phyloP scores from a whole-genome alignment of 176 grass and related monocot genomes.

The Typha latifolia region DNA sequence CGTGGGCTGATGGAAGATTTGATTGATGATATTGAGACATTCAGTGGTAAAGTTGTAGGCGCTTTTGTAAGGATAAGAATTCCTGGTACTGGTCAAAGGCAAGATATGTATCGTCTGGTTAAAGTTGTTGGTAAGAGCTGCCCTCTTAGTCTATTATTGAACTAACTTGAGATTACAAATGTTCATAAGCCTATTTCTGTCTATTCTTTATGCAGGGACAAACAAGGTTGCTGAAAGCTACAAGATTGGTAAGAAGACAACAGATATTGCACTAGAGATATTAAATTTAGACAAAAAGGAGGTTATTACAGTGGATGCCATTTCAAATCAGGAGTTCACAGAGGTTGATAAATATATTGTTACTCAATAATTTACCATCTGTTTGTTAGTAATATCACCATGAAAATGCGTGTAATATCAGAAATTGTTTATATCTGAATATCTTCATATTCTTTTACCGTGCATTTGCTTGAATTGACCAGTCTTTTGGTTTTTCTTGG shows the following conservation, averaged over 20 bases:
- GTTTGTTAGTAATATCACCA: not conserved
- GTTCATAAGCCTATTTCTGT: constrained; percentile 10
- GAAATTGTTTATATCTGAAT: not conserved
- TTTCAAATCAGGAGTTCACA: constrained; percentile 97
- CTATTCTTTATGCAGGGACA: constrained; percentile 57
- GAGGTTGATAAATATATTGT: constrained; percentile 39
- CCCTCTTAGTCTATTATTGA: constrained; percentile 1
- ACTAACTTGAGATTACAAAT: constrained; percentile 12
- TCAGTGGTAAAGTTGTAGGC: constrained; percentile 71
- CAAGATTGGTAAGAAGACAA: constrained; percentile 86
- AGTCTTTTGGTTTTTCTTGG: no score
- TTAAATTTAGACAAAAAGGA: constrained; percentile 95
- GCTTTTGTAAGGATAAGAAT: constrained; percentile 94
- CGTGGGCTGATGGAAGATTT: constrained; percentile 75
- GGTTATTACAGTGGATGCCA: constrained; percentile 69
- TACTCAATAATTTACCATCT: not conserved
- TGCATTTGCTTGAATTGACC: no score
- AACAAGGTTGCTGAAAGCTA: constrained; percentile 66
- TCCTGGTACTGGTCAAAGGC: constrained; percentile 60
- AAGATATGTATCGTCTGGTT: constrained; percentile 97
- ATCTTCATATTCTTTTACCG: no score
- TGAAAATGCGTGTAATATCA: not conserved
- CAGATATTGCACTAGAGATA: constrained; percentile 80
- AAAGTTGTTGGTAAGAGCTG: constrained; percentile 81
- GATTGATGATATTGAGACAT: constrained; percentile 58